Base-by-base conservation (phyloP, 2,329 filamentous ascomycete genomes). In the Fusarium avenaceum region DNA sequence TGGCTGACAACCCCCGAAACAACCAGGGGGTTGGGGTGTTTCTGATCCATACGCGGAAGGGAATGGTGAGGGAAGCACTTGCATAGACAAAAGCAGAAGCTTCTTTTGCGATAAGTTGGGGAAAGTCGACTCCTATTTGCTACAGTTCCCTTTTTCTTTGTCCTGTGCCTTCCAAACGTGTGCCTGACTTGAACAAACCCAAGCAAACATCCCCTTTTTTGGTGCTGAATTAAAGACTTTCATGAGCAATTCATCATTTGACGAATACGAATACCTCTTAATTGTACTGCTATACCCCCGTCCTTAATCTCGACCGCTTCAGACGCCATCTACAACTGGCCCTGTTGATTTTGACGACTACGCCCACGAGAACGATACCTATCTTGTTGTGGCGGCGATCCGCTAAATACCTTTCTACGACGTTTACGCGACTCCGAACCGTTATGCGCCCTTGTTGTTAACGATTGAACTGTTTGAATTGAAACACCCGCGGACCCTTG, bases 371-470 rank as follows among this genome's bases (percentile, higher is more conserved):
- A 54, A 33, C 20, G 10, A 35, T 26, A 26, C 35, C 20, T 39
- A 48, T 40, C 51, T 53, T 48, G 48, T 65, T 60, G 53, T 44
- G 48, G 28, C 35, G 33, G 32, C 51, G 48, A 58, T 54, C 60
- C 38, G 49, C 52, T 54, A 30, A 50, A 60, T 35, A 50, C 17
- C 46, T 22, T 22, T 19, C 32, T 24, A 40, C 24, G n/a, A 61
- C 32, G 46, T 15, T 22, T 48, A 30, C 51, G 40, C 44, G 45
- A 47, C 26, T 52, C 26, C 33, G 39, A 61, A 65, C 49, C 66
- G 75, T 66, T 66, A 78, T 78, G 76, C 49, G 66, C 67, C 61
- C 54, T 65, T 49, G 62, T 57, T 72, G 47, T 62, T 77, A 72
- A 59, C 49, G 55, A 54, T 40, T 40, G 47, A 48, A 53, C 52